Evolutionary conservation across 2,329 filamentous ascomycete genomes (phyloP), one percentile per base, ranked within the genome.

Genomic region (Colletotrichum navitas): DNA sequence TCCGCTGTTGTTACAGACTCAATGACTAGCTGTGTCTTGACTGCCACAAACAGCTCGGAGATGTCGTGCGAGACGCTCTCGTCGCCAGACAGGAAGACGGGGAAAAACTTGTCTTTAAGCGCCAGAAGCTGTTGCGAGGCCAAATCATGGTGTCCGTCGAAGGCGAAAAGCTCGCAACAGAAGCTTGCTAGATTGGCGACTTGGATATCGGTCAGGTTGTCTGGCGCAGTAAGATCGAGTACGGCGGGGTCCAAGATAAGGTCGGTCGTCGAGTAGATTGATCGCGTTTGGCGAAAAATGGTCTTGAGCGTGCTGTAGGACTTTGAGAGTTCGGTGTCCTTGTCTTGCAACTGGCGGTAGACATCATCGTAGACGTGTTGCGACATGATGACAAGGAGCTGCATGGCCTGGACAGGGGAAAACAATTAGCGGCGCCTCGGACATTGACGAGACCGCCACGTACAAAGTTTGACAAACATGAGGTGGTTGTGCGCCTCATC

Each of bases 1-100:
- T 86, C 87, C 0, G 85, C 82, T 59, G 87, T 79, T 8, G 81
- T 82, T 52, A 86, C 82, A 14, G 84, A 83, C 56, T 86, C 82
- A 70, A 92, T 89, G 61, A 91, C 80, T 69, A 81, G 77, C 60
- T 85, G 84, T 0, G 84, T 85, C 75, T 85, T 87, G 70, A 87
- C 80, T n/a, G 79, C 81, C 26, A 87, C 76, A 56, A 85, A 83
- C 2, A 87, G 74, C 12, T 84, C 82, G 21, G 82, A 80, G 52
- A 85, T 79, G 2, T 83, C 80, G 14, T 80, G 78, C 3, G 82
- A 80, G 7, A 86, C 79, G 29, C 84, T 82, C 54, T 78, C 79
- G 11, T 79, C 75, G 51, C 81, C 80, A 8, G 79, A 77, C 7
- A 83, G 71, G 18, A 86, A 85, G 0, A 85, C 81, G 62, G 83